Percentiles rank a stretch among this genome's conserved stretches.
These are phyloP conservation scores for Carex scoparia DNA, from an alignment of 176 grass and related monocot species.

Conservation along the genomic window DNA sequence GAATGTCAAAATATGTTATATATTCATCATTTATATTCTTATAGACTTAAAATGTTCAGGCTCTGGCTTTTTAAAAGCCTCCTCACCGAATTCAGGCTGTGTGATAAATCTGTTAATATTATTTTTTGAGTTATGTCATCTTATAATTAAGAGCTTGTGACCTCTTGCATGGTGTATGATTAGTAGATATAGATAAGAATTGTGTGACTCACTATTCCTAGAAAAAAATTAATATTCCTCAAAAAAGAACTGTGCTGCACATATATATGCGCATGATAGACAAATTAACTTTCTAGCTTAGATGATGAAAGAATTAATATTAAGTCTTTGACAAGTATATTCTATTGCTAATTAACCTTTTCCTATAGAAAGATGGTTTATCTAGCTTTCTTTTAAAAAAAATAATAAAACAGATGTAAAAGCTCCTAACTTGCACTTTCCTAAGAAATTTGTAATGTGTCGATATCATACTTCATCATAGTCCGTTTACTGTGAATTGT, in stretches of 20 bases:
- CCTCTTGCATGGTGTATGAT: neutral
- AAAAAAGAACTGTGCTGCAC: no score
- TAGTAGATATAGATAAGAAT: no score
- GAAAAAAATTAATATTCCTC: no score
- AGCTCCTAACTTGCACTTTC: neutral
- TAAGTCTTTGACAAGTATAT: neutral
- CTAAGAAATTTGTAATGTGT: neutral
- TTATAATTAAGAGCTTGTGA: neutral
- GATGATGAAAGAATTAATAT: neutral
- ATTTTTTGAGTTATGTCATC: neutral
- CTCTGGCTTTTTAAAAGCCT: no score
- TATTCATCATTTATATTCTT: no score
- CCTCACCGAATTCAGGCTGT: neutral
- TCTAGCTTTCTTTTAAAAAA: no score
- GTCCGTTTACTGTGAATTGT: neutral
- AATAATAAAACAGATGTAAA: no score
- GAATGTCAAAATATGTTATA: neutral
- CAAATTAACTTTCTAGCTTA: neutral
- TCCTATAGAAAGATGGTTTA: no score
- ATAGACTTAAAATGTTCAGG: no score
- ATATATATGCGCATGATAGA: no score
- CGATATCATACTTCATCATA: neutral
- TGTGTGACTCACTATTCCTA: no score
- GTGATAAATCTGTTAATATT: neutral
- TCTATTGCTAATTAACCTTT: no score